Base-by-base conservation (phyloP, 2,329 filamentous ascomycete species). In the Colletotrichum lentis region DNA sequence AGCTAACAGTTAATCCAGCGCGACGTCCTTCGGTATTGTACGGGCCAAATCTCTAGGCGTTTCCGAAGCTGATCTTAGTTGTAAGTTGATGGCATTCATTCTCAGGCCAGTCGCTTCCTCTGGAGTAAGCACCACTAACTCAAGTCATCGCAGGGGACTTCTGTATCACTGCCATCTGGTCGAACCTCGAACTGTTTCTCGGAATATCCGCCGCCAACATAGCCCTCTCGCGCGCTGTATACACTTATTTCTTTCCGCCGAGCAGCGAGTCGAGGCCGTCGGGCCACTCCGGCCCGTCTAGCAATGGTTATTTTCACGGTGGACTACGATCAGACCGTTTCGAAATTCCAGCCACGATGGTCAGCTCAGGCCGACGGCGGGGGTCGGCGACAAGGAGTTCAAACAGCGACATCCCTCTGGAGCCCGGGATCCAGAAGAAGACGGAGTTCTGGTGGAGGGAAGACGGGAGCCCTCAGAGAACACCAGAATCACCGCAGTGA, bases 201-300 rank as follows among this genome's bases (percentile, higher is more conserved):
- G 79, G 78, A 31, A 79, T 80, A 18, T 73, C 78, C 3, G 76
- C 75, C n/a, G 78, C 74, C n/a, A 76, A 76, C 24, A 71, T 75
- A 3, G 72, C 56, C 72, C 75, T 62, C 53, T 71, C 64, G 1
- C 70, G 73, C 10, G 71, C 71, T 5, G 65, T 74, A 4, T 75
- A 70, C 44, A 44, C 62, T 5, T 71, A 66, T 46, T 67, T 74
- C 41, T 61, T 58, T 43, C 41, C 58, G 4, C 43, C 35, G n/a
- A 41, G 4, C 5, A 2, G 7, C 18, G n/a, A 31, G 1, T 1
- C 50, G 0, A 20, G 31, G n/a, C 12, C 50, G 18, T 47, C 52
- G 18, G 24, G 43, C 39, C 58, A 10, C 37, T 62, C 46, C 3
- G 22, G 61, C 6, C 67, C 64, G 4, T 69, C 63, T 5, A 62